These are phyloP conservation scores for Colletotrichum cordylinicola DNA, from an alignment of 2,329 filamentous ascomycete genomes.

Conservation along the genomic window DNA sequence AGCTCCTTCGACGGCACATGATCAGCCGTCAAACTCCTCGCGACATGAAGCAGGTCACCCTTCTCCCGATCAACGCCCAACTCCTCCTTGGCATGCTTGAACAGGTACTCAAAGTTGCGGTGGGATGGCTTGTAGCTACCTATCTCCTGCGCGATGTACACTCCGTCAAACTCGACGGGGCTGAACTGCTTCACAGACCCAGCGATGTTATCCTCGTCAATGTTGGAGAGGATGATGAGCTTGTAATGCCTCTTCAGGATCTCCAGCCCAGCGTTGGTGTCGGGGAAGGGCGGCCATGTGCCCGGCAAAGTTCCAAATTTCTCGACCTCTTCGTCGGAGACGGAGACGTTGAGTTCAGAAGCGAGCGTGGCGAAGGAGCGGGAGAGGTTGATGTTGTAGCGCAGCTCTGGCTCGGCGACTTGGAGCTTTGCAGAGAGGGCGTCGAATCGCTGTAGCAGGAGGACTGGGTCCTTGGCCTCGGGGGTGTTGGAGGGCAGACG, in stretches of 20 bases:
- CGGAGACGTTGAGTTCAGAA: constrained; percentile 39
- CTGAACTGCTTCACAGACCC: constrained; percentile 41
- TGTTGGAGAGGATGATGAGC: constrained; percentile 66
- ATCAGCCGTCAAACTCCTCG: constrained; percentile 71
- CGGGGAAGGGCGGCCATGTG: constrained; percentile 61
- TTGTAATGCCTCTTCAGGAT: constrained; percentile 57
- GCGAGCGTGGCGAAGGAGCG: constrained; percentile 49
- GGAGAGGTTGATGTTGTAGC: constrained; percentile 63
- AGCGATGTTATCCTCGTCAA: constrained; percentile 49
- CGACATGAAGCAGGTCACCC: constrained; percentile 68
- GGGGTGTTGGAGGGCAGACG: constrained; percentile 44
- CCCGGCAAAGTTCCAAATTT: constrained; percentile 57
- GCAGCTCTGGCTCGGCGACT: constrained; percentile 55
- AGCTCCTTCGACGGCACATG: constrained; percentile 68
- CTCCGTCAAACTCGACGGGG: constrained; percentile 60
- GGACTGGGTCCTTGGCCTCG: constrained; percentile 39
- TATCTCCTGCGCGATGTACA: constrained; percentile 75
- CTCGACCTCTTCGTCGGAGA: constrained; percentile 42
- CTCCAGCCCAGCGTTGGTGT: constrained; percentile 60
- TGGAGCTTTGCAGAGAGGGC: constrained; percentile 55
- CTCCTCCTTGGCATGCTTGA: constrained; percentile 55
- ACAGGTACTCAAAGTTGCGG: constrained; percentile 70
- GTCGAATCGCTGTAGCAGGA: constrained; percentile 48
- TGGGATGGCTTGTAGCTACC: constrained; percentile 73
- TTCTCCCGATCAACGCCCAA: constrained; percentile 57